phyloP scores from a whole-genome alignment of 2,329 filamentous ascomycete species.

The Hymenoscyphus infarciens region DNA sequence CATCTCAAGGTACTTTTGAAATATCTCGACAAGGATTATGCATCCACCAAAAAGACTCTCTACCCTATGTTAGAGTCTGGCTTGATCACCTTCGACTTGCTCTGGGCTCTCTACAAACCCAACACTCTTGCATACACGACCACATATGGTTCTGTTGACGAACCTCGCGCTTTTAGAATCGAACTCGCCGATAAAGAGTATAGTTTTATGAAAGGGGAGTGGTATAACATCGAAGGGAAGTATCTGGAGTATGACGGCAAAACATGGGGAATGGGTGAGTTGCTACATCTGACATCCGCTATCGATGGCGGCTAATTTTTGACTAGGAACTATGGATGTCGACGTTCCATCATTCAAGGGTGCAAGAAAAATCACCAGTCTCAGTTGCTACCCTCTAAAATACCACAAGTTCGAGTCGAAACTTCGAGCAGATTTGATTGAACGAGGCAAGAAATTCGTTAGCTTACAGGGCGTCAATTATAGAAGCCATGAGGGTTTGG shows the following conservation, averaged over 20 bases:
- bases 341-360: constrained; percentile 76
- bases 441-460: constrained; percentile 82
- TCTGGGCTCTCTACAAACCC: constrained; percentile 88
- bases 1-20: constrained; percentile 70
- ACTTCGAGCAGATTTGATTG: constrained; percentile 64
- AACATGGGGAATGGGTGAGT: constrained; percentile 66
- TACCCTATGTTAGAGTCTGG: constrained; percentile 77
- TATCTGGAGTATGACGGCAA: constrained; percentile 91
- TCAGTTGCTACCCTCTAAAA: constrained; percentile 72
- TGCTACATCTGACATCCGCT: neutral
- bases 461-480: constrained; percentile 79
- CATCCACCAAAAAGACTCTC: constrained; percentile 72
- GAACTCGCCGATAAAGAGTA: constrained; percentile 69
- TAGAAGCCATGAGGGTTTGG: constrained; percentile 77
- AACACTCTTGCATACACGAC: constrained; percentile 74
- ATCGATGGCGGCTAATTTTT: constrained; percentile 11
- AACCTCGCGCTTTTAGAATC: constrained; percentile 79
- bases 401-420: constrained; percentile 72
- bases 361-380: constrained; percentile 74
- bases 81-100: constrained; percentile 81
- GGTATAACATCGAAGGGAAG: constrained; percentile 70
- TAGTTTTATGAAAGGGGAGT: constrained; percentile 68
- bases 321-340: constrained; percentile 51
- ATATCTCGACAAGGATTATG: constrained; percentile 80
- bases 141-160: constrained; percentile 72